Conservation (phyloP, 2,329 filamentous ascomycete genomes). For the Venturia oleaginea region DNA sequence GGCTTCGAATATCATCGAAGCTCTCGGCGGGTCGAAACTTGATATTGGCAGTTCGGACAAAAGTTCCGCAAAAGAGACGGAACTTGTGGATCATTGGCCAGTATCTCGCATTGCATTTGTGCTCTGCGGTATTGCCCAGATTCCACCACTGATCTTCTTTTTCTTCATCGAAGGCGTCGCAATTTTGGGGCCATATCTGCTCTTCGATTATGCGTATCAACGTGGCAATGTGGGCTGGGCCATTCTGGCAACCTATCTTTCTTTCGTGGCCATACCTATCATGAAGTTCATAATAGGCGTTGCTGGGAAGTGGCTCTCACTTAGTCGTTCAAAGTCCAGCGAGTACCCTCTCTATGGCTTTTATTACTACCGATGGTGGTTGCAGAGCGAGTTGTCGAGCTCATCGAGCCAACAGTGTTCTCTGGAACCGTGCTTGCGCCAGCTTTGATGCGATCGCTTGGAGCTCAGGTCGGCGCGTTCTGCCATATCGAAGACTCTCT, state of each 20-base stretch:
- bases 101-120: not conserved
- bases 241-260: not conserved
- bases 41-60: not conserved
- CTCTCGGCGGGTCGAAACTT: not conserved
- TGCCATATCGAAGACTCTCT: not conserved
- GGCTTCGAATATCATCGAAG: not conserved
- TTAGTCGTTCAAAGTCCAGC: not conserved
- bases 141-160: not conserved
- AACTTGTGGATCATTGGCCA: not conserved
- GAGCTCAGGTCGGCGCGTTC: not conserved
- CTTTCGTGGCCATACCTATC: not conserved
- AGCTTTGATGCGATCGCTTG: not conserved
- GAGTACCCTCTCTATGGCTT: not conserved
- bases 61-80: not conserved
- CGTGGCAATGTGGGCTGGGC: not conserved
- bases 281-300: not conserved
- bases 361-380: constrained; percentile 6
- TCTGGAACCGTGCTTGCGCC: not conserved
- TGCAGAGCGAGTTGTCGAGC: constrained; percentile 1
- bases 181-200: not conserved
- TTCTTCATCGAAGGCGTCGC: not conserved
- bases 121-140: not conserved
- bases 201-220: not conserved
- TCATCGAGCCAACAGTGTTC: not conserved
- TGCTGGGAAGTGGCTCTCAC: not conserved